Conservation (phyloP, 331 rosid species). For the Malus hybrid region DNA sequence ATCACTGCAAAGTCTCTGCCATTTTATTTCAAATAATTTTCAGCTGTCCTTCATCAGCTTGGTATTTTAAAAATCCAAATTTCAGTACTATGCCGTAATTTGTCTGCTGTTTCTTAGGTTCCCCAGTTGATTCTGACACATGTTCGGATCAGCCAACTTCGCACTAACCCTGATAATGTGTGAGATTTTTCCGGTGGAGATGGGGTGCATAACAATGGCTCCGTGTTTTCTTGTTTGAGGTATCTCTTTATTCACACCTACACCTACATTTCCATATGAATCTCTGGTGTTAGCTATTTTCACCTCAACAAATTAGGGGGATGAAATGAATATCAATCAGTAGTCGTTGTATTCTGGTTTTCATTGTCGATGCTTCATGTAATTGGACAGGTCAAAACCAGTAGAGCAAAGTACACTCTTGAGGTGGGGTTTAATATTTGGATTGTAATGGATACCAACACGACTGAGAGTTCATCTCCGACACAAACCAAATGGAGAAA, state of each 20-base stretch:
- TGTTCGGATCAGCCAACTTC: neutral
- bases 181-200: neutral
- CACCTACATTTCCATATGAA: neutral
- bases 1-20: neutral
- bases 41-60: neutral
- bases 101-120: neutral
- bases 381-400: neutral
- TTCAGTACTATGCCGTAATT: neutral
- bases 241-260: neutral
- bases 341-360: neutral
- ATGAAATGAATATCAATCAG: neutral
- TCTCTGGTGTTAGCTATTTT: neutral
- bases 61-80: neutral
- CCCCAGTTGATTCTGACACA: neutral
- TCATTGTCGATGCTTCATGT: neutral
- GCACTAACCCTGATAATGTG: neutral
- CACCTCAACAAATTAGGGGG: neutral
- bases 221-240: neutral
- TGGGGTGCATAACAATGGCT: neutral
- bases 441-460: slow-evolving; percentile 16
- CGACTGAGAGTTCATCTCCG: slow-evolving; percentile 17
- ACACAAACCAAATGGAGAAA: slow-evolving; percentile 55
- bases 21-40: neutral
- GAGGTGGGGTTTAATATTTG: neutral
- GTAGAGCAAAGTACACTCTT: neutral